phyloP scores from a whole-genome alignment of 768 basidiomycete genomes.

The Xerocomellus intermedius region DNA sequence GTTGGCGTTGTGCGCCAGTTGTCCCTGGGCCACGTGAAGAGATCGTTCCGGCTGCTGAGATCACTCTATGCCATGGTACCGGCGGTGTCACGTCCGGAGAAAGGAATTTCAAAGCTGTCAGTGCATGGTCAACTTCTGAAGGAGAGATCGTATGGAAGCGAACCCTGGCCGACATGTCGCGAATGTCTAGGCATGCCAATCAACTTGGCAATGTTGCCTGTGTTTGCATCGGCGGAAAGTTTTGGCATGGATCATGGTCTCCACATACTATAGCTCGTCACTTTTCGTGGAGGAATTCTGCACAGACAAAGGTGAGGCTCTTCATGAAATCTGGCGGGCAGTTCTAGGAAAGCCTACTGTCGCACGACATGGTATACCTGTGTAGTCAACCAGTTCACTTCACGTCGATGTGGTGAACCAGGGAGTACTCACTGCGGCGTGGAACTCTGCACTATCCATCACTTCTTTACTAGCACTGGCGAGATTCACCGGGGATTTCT shows the following conservation, averaged over 20 bases:
- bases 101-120: constrained; percentile 73
- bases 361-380: constrained; percentile 76
- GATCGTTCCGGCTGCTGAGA: constrained; percentile 66
- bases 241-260: not conserved
- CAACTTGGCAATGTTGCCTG: constrained; percentile 79
- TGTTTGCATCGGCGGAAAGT: not conserved
- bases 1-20: constrained; percentile 71
- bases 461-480: not conserved
- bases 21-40: constrained; percentile 87
- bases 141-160: not conserved
- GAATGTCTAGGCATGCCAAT: constrained; percentile 78
- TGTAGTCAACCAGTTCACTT: not conserved
- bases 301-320: not conserved
- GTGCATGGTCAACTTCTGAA: not conserved
- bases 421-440: constrained; percentile 50
- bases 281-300: constrained; percentile 59
- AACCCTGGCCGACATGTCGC: constrained; percentile 82
- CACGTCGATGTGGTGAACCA: not conserved
- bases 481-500: not conserved
- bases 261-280: constrained; percentile 70
- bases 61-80: constrained; percentile 81
- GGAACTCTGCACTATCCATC: constrained; percentile 65
- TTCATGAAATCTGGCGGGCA: not conserved
- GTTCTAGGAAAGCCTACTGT: constrained; percentile 26
- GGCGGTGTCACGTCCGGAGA: constrained; percentile 57